phyloP scores from a whole-genome alignment of 1,284 basidiomycete genomes.

The Ganoderma meredithae region DNA sequence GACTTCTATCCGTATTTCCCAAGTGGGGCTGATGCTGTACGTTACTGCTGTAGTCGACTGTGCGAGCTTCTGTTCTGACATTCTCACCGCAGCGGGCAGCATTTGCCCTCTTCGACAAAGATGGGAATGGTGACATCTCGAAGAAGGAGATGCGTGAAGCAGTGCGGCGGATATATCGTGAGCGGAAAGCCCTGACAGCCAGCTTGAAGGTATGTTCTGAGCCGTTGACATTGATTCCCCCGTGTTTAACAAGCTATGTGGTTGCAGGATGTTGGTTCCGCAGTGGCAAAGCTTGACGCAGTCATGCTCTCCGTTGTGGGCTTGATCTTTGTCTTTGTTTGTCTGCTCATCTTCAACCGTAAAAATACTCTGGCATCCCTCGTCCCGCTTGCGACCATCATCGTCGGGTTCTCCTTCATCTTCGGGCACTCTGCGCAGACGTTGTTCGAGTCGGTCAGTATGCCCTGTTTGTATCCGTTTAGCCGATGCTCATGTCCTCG shows the following conservation, averaged over 20 bases:
- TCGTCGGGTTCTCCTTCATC: constrained; percentile 83
- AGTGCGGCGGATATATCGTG: constrained; percentile 83
- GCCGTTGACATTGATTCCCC: neutral
- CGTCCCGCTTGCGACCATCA: constrained; percentile 82
- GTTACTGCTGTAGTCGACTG: constrained; percentile 34
- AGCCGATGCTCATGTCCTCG: constrained; percentile 4
- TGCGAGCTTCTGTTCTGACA: neutral
- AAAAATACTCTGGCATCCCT: constrained; percentile 77
- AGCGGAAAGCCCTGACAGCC: constrained; percentile 76
- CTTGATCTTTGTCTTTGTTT: constrained; percentile 73
- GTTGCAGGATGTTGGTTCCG: constrained; percentile 66
- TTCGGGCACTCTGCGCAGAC: constrained; percentile 87
- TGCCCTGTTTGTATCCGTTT: neutral
- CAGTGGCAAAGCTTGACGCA: constrained; percentile 79
- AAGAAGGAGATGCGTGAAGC: constrained; percentile 87
- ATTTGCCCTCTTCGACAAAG: constrained; percentile 83
- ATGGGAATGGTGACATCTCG: constrained; percentile 83
- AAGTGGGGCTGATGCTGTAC: constrained; percentile 72
- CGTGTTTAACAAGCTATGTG: neutral
- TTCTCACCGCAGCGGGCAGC: constrained; percentile 62
- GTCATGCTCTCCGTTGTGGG: constrained; percentile 72
- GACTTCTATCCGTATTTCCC: constrained; percentile 85
- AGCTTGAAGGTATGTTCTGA: constrained; percentile 64
- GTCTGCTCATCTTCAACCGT: constrained; percentile 81
- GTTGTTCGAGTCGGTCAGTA: constrained; percentile 77